These are phyloP conservation scores for Zostera marina DNA, from an alignment of 116 monocot genomes.

Conservation along the genomic window DNA sequence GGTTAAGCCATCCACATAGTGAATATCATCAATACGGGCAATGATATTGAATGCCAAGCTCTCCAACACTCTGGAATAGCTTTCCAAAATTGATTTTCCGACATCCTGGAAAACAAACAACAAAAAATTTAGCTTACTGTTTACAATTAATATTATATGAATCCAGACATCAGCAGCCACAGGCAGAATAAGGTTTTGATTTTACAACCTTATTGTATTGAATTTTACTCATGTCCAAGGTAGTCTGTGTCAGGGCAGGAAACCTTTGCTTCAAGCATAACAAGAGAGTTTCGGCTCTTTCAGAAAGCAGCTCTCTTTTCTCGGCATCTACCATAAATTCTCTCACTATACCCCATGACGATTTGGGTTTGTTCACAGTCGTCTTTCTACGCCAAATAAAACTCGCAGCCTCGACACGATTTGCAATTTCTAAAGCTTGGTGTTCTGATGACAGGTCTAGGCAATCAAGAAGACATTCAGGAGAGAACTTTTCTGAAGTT, in stretches of 20 bases:
- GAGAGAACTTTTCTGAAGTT: conserved; percentile 52
- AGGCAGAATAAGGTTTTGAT: no score
- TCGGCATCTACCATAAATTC: conserved; percentile 44
- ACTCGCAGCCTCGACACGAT: conserved; percentile 59
- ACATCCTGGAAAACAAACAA: conserved; percentile 30
- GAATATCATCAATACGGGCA: conserved; percentile 61
- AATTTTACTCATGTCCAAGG: conserved; percentile 63
- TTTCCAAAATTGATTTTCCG: conserved; percentile 57
- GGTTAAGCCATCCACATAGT: conserved; percentile 58
- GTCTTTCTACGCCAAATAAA: conserved; percentile 42
- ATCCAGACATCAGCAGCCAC: no score
- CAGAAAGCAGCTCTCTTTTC: conserved; percentile 44
- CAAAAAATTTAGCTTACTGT: no score
- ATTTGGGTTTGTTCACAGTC: conserved; percentile 11
- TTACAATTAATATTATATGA: no score
- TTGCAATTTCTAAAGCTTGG: conserved; percentile 75
- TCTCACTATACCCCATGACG: conserved; percentile 66
- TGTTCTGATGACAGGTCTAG: conserved; percentile 73
- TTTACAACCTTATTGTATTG: conserved; percentile 48
- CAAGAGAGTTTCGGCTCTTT: conserved; percentile 48
- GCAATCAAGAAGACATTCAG: conserved; percentile 61
- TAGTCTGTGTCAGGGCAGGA: conserved; percentile 55
- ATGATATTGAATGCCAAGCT: conserved; percentile 76
- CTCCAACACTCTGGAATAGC: conserved; percentile 71
- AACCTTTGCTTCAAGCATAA: conserved; percentile 66